phyloP scores from a whole-genome alignment of 2,329 filamentous ascomycete genomes.

The Ustulina deusta region DNA sequence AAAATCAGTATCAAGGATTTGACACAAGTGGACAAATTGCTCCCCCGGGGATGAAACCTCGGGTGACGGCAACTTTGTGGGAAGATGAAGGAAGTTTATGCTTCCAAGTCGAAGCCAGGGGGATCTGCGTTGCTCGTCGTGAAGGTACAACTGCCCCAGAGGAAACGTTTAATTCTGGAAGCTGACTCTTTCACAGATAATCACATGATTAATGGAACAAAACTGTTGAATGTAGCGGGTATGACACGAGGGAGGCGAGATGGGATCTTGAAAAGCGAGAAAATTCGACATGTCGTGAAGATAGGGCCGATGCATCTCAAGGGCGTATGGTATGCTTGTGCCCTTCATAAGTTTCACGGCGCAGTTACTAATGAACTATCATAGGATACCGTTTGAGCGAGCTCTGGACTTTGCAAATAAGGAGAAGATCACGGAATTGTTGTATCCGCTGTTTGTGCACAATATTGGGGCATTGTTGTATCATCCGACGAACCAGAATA shows the following conservation, averaged over 20 bases:
- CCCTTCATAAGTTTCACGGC: neutral
- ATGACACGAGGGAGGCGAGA: constrained; percentile 97
- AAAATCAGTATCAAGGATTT: constrained; percentile 70
- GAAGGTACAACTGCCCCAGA: constrained; percentile 72
- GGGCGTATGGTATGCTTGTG: constrained; percentile 79
- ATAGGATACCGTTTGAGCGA: constrained; percentile 95
- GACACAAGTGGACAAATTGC: constrained; percentile 94
- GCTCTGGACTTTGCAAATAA: constrained; percentile 99
- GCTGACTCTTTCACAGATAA: constrained; percentile 69
- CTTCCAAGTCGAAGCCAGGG: constrained; percentile 96
- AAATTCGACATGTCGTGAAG: constrained; percentile 95
- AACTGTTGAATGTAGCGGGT: constrained; percentile 94
- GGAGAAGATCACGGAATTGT: constrained; percentile 95
- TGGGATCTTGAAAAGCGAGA: constrained; percentile 97
- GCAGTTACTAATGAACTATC: constrained; percentile 28
- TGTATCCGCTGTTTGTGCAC: constrained; percentile 97
- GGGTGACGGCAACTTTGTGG: constrained; percentile 96
- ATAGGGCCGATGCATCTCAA: constrained; percentile 99
- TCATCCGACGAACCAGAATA: constrained; percentile 87
- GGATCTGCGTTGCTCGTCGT: constrained; percentile 92
- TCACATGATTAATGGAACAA: constrained; percentile 99
- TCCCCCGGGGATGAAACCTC: constrained; percentile 93
- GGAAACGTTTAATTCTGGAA: constrained; percentile 17
- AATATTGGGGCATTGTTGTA: constrained; percentile 95
- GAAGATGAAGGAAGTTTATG: constrained; percentile 98